Base-by-base conservation (phyloP, 768 basidiomycete genomes). In the Asterophora parasitica region DNA sequence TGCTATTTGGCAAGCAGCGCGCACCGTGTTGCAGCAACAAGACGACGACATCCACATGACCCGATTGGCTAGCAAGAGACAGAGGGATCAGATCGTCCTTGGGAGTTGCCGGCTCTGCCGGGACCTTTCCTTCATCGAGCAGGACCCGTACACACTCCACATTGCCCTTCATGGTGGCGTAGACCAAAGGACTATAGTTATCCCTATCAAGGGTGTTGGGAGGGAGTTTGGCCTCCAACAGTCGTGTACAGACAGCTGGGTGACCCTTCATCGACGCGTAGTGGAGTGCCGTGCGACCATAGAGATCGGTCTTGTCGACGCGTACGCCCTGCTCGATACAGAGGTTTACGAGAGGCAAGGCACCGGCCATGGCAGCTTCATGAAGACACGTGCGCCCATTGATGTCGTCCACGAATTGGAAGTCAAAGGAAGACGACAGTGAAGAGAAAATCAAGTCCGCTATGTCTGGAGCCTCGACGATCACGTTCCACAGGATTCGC, bases 181-280 rank as follows among this genome's bases (percentile, higher is more conserved):
- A 96, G 32, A 97, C 82, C 37, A 97, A 75, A n/a, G 95, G 86
- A 41, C 78, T 93, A 68, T 88, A 93, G 58, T 94, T 95, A 64
- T 98, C 96, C 71, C 89, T 81, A 68, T 99, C 96, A 36, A 84
- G 74, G 13, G 81, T 74, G 53, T 83, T 77, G 0, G 87, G 77
- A 9, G 83, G 75, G 8, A 88, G 72, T 28, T 75, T 69, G 13
- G 81, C 82, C 50, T 83, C 76, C 50, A 99, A 68, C 30, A 99
- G 78, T 56, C 75, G 82, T 41, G 74, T 78, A 65, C 90, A 92
- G 48, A 95, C 79, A 17, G 63, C 65, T 7, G 82, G 74, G 61
- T 94, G 87, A 1, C 93, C 93, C 60, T 92, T 84, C 83, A 97
- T 92, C 16, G 91, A 87, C 12, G 92, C 92, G 67, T 99, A 99